These are phyloP conservation scores for Salix caprea DNA, from an alignment of 345 rosid genomes.

Conservation along the genomic window DNA sequence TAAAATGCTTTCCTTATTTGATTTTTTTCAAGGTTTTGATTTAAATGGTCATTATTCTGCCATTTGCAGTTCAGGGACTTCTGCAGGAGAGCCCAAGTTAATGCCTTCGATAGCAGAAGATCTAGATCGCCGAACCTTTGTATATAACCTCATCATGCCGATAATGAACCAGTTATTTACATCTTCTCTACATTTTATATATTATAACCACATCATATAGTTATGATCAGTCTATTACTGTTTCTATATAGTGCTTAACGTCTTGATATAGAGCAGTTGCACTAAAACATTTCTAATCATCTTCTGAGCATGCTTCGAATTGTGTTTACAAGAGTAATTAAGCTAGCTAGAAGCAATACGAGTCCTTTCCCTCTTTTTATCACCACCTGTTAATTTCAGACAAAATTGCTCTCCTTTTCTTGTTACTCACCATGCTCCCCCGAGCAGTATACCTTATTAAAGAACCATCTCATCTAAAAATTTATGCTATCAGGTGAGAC, in stretches of 20 bases:
- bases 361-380: background rate
- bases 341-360: background rate
- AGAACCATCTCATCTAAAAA: too few relatives aligned
- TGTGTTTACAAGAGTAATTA: background rate
- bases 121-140: conserved; percentile 58
- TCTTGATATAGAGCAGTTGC: background rate
- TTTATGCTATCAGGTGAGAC: too few relatives aligned
- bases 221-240: background rate
- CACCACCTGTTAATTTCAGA: background rate
- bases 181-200: background rate
- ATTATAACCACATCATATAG: background rate
- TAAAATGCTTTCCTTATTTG: background rate
- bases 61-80: conserved; percentile 60
- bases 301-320: background rate
- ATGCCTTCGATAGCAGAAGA: conserved; percentile 63
- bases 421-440: background rate
- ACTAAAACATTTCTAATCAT: background rate
- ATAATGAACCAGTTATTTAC: conserved; percentile 49
- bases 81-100: conserved; percentile 63
- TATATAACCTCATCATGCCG: conserved; percentile 68
- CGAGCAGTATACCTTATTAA: too few relatives aligned
- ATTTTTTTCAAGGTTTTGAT: background rate
- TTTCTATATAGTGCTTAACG: background rate
- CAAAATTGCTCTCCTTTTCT: background rate
- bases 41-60: background rate